These are phyloP conservation scores for Pythium oligandrum DNA, from an alignment of 352 stramenopile species.

Conservation along the genomic window DNA sequence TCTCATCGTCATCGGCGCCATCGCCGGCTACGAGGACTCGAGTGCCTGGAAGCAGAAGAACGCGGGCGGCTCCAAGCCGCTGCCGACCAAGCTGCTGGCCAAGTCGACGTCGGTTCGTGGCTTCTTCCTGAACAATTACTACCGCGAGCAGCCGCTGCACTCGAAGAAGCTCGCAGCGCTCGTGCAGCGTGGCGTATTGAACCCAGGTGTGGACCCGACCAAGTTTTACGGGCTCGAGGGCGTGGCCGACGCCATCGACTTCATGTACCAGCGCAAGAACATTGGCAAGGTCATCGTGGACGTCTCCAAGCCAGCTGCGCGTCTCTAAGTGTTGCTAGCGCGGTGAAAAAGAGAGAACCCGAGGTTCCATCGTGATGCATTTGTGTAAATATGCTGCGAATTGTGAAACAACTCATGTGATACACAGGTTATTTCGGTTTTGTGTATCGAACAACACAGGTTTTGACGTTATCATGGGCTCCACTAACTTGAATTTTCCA, in stretches of 20 bases:
- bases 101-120: constrained; percentile 40
- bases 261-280: constrained; percentile 60
- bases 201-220: constrained; percentile 32
- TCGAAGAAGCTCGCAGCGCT: constrained; percentile 39
- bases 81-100: constrained; percentile 32
- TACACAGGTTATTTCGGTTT: no score
- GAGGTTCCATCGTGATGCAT: no score
- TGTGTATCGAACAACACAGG: no score
- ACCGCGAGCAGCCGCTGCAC: constrained; percentile 23
- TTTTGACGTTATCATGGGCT: no score
- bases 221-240: constrained; percentile 44
- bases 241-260: constrained; percentile 46
- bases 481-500: no score
- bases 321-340: constrained; percentile 9
- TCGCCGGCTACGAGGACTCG: constrained; percentile 44
- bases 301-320: constrained; percentile 16
- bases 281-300: constrained; percentile 78
- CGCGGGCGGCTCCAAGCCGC: constrained; percentile 13
- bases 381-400: no score
- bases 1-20: constrained; percentile 39
- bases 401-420: no score
- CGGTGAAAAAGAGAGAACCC: no score
- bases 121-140: constrained; percentile 42
- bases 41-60: constrained; percentile 39
- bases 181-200: constrained; percentile 32